phyloP scores from a whole-genome alignment of 73 alveolate genomes.

The Tetrahymena malaccensis region DNA sequence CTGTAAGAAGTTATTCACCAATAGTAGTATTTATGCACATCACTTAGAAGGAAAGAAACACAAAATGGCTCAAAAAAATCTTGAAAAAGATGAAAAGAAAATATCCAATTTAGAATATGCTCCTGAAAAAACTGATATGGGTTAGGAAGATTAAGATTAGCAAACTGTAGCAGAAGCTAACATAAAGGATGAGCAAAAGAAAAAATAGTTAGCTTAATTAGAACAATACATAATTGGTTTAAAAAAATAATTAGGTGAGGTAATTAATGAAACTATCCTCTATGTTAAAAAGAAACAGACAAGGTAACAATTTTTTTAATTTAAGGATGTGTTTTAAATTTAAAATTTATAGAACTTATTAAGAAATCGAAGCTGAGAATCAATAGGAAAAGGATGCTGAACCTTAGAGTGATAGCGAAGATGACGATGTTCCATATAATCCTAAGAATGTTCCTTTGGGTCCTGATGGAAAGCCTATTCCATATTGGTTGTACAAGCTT shows the following conservation, averaged over 20 bases:
- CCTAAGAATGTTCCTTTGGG: slow-evolving; percentile 98
- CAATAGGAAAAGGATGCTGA: slow-evolving; percentile 54
- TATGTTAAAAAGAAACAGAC: slow-evolving; percentile 83
- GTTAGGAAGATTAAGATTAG: slow-evolving; percentile 8
- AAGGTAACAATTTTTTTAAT: slow-evolving; percentile 56
- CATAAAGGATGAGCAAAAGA: slow-evolving; percentile 18
- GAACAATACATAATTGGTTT: slow-evolving; percentile 73
- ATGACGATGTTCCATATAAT: slow-evolving; percentile 57
- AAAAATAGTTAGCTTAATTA: slow-evolving; percentile 60
- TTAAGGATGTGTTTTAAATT: slow-evolving; percentile 30
- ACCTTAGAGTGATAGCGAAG: slow-evolving; percentile 75
- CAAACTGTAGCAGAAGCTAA: background rate
- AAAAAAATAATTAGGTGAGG: slow-evolving; percentile 72
- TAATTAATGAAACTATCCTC: slow-evolving; percentile 67
- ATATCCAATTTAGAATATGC: background rate
- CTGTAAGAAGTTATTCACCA: slow-evolving; percentile 77
- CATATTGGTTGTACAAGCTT: slow-evolving; percentile 99
- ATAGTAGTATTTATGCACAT: slow-evolving; percentile 70
- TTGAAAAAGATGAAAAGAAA: slow-evolving; percentile 9
- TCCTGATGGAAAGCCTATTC: slow-evolving; percentile 99
- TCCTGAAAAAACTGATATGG: background rate
- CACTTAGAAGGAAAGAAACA: slow-evolving; percentile 89
- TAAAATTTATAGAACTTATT: background rate
- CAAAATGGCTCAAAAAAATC: slow-evolving; percentile 58
- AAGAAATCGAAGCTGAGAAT: slow-evolving; percentile 35